Conservation (phyloP, 331 rosid species). For the Saraca asoca region DNA sequence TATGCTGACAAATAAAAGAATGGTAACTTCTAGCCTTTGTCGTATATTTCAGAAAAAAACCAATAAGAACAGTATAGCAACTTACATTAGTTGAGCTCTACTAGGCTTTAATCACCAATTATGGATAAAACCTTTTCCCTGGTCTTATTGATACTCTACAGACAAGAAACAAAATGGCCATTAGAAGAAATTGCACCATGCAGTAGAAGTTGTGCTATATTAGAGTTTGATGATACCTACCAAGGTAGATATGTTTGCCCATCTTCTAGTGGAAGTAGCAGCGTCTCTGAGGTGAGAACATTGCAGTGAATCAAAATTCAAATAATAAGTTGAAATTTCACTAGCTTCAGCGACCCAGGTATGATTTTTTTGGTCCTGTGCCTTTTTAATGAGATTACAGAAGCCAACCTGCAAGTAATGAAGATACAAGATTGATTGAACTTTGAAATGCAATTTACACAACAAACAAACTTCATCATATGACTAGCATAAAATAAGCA, state of each 20-base stretch:
- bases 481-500: not conserved
- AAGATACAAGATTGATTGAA: constrained; percentile 20
- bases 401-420: constrained; percentile 69
- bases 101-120: constrained; percentile 55
- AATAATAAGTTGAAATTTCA: constrained; percentile 66
- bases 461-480: constrained; percentile 9
- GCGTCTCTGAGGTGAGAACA: constrained; percentile 69
- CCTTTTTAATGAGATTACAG: constrained; percentile 73
- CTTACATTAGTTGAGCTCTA: constrained; percentile 31
- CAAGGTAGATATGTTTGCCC: constrained; percentile 60
- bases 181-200: constrained; percentile 12
- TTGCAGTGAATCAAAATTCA: constrained; percentile 53
- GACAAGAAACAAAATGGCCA: constrained; percentile 12
- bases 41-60: constrained; percentile 15
- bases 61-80: constrained; percentile 19
- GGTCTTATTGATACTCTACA: constrained; percentile 64
- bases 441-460: constrained; percentile 7
- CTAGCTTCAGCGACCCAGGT: constrained; percentile 86
- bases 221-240: constrained; percentile 46
- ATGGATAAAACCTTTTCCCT: constrained; percentile 61
- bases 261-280: constrained; percentile 58
- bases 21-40: constrained; percentile 7
- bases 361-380: constrained; percentile 60
- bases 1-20: not conserved
- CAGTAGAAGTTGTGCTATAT: constrained; percentile 17